These are phyloP conservation scores for Fusarium denticulatum DNA, from an alignment of 2,329 filamentous ascomycete genomes.

Conservation along the genomic window DNA sequence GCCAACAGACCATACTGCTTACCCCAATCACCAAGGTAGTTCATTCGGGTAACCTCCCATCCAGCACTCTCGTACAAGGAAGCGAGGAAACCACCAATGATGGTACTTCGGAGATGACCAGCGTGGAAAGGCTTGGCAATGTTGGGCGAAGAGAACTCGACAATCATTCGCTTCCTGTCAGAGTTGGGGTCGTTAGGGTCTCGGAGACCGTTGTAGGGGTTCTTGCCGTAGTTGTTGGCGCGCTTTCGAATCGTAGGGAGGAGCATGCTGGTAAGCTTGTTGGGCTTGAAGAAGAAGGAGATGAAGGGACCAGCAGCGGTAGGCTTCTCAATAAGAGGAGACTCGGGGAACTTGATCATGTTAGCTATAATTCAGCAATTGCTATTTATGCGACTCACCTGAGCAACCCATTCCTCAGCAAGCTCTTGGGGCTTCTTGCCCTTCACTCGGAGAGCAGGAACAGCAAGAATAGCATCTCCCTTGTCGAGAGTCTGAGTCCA, in stretches of 20 bases:
- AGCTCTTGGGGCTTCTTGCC: conserved; percentile 72
- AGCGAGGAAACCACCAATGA: conserved; percentile 80
- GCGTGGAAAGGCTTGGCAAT: conserved; percentile 88
- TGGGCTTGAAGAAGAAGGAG: conserved; percentile 82
- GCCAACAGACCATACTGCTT: conserved; percentile 55
- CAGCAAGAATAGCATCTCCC: conserved; percentile 81
- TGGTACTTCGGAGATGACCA: conserved; percentile 79
- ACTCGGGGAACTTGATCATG: conserved; percentile 72
- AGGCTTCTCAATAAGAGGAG: conserved; percentile 77
- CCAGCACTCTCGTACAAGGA: conserved; percentile 77
- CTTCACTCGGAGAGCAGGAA: conserved; percentile 82
- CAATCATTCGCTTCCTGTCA: conserved; percentile 73
- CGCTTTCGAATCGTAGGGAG: conserved; percentile 75
- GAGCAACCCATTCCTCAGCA: conserved; percentile 68
- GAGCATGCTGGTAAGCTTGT: conserved; percentile 70
- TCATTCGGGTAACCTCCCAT: conserved; percentile 79
- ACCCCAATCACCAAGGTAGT: conserved; percentile 54
- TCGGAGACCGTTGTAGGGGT: conserved; percentile 67
- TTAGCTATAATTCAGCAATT: not conserved
- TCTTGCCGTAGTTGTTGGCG: conserved; percentile 62
- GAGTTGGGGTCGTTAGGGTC: conserved; percentile 69
- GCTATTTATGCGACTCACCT: conserved; percentile 54
- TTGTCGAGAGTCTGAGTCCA: conserved; percentile 85
- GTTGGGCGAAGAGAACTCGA: conserved; percentile 88
- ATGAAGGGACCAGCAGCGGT: conserved; percentile 74